phyloP scores from a whole-genome alignment of 2,329 filamentous ascomycete genomes.

The Trichophyton simii region DNA sequence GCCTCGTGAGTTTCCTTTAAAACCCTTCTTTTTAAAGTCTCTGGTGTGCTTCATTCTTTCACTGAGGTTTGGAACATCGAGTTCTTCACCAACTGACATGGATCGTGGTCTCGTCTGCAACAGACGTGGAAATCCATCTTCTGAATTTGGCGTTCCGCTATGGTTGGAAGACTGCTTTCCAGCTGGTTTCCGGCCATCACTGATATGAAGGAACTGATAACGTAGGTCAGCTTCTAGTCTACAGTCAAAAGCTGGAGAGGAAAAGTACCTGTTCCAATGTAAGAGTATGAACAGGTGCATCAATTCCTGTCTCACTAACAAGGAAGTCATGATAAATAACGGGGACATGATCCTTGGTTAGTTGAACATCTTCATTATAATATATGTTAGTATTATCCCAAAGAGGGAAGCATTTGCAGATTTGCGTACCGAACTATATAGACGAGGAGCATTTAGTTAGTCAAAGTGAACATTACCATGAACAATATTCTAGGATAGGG shows the following conservation, averaged over 20 bases:
- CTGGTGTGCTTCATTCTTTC: constrained; percentile 96
- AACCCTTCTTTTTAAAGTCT: constrained; percentile 88
- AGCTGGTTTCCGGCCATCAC: constrained; percentile 40
- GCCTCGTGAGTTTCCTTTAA: constrained; percentile 87
- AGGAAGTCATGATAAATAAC: constrained; percentile 98
- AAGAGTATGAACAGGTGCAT: constrained; percentile 88
- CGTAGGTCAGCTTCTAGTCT: constrained; percentile 3
- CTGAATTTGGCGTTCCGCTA: constrained; percentile 2
- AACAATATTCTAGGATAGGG: neutral
- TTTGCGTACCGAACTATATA: constrained; percentile 12
- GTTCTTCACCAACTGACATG: constrained; percentile 47
- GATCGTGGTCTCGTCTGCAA: constrained; percentile 36
- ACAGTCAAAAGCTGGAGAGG: neutral
- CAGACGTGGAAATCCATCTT: constrained; percentile 24
- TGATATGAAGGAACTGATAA: constrained; percentile 67
- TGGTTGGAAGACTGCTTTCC: constrained; percentile 6
- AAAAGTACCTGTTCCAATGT: constrained; percentile 62
- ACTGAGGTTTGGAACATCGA: constrained; percentile 43
- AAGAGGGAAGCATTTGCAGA: neutral
- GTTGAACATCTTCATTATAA: constrained; percentile 68
- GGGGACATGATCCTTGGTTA: constrained; percentile 97
- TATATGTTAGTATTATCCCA: constrained; percentile 2
- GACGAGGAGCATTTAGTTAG: neutral
- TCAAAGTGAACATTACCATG: neutral
- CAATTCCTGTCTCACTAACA: constrained; percentile 93